A percentile compares a stretch with the other conserved stretches of the same genome.
Conservation (phyloP, 441 rosid species). For the Croton setiger region DNA sequence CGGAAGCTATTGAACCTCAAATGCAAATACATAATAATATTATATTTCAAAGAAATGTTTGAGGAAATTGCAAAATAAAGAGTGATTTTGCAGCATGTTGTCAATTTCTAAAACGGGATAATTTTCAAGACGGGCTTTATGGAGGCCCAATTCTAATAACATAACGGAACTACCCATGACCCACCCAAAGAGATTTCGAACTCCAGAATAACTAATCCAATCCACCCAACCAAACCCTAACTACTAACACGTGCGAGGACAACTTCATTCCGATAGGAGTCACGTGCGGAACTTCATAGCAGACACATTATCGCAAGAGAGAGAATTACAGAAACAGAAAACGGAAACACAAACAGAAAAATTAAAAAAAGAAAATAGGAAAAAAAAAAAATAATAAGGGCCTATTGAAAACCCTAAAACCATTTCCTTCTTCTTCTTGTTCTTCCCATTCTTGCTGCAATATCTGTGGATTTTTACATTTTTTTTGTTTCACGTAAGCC, state of each 20-base stretch:
- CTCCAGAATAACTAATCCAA: background rate
- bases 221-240: constrained; percentile 18
- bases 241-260: constrained; percentile 30
- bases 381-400: background rate
- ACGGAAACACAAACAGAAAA: constrained; percentile 10
- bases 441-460: background rate
- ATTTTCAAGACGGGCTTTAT: background rate
- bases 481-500: background rate
- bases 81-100: too few species aligned
- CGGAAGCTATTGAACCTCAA: too few species aligned
- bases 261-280: constrained; percentile 21
- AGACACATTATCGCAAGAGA: constrained; percentile 23
- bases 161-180: background rate
- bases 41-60: too few species aligned
- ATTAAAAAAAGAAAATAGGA: too few species aligned
- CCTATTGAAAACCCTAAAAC: constrained; percentile 25
- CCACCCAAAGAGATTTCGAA: background rate
- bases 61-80: too few species aligned
- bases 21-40: too few species aligned
- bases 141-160: background rate
- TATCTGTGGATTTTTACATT: background rate
- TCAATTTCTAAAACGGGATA: too few species aligned
- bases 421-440: background rate
- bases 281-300: constrained; percentile 34
- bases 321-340: constrained; percentile 16